A percentile compares a stretch with the other conserved stretches of the same genome.
These are phyloP conservation scores for Apophysomyces sp. DNA, from an alignment of 371 early-diverging fungal genomes.

Conservation along the genomic window DNA sequence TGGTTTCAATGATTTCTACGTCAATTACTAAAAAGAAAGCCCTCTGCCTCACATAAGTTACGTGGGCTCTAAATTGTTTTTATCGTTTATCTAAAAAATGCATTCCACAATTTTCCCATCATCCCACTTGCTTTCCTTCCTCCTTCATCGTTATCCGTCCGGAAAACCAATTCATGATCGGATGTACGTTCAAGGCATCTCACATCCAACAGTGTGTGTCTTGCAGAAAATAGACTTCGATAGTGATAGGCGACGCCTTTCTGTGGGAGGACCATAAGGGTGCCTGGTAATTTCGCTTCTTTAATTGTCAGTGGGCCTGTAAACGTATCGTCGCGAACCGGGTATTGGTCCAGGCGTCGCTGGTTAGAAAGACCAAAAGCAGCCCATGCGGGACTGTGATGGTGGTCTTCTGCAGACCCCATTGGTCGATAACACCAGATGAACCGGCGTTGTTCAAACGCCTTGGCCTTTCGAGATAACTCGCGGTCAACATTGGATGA, in stretches of 20 bases:
- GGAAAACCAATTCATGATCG: constrained; percentile 13
- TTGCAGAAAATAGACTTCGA: constrained; percentile 10
- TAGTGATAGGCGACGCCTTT: constrained; percentile 18
- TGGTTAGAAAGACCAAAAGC: constrained; percentile 19
- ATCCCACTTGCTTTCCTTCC: neutral
- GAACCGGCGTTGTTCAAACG: constrained; percentile 2
- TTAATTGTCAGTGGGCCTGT: neutral
- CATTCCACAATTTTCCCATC: neutral
- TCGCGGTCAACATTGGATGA: neutral
- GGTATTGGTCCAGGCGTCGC: constrained; percentile 7
- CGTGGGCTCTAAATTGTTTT: too few species aligned
- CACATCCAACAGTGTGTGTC: constrained; percentile 11
- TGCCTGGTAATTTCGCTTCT: constrained; percentile 19
- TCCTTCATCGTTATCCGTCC: neutral
- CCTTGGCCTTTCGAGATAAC: constrained; percentile 5
- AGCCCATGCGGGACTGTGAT: constrained; percentile 10
- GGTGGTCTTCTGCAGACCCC: neutral
- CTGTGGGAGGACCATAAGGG: constrained; percentile 8
- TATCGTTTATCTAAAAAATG: neutral
- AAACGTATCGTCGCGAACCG: neutral
- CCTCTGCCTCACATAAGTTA: too few species aligned
- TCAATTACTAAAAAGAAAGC: too few species aligned
- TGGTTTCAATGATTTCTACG: too few species aligned
- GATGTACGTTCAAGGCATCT: constrained; percentile 10
- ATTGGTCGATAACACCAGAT: constrained; percentile 23